Conservation (phyloP, 2,329 filamentous ascomycete species). For the Diaporthe vexans region DNA sequence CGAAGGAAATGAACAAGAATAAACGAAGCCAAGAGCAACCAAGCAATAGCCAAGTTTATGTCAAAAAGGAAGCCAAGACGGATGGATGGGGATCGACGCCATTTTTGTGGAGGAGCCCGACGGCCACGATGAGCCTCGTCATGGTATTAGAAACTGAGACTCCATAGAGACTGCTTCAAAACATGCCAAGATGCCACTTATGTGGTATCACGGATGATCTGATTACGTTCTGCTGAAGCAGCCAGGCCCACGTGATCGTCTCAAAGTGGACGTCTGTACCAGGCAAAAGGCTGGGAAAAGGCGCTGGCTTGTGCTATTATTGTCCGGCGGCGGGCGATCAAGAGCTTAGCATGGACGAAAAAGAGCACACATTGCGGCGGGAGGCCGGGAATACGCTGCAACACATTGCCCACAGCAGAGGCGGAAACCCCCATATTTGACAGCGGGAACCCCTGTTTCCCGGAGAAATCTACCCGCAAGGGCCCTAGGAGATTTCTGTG, state of each 20-base stretch:
- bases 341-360: constrained; percentile 26
- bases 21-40: constrained; percentile 7
- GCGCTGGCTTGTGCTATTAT: constrained; percentile 22
- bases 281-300: not conserved
- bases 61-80: constrained; percentile 11
- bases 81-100: not conserved
- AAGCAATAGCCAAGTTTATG: constrained; percentile 2
- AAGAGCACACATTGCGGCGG: not conserved
- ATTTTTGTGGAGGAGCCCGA: constrained; percentile 6
- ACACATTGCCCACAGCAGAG: not conserved
- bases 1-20: constrained; percentile 13
- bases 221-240: constrained; percentile 17
- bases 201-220: constrained; percentile 19
- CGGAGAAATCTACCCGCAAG: constrained; percentile 30
- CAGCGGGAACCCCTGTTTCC: constrained; percentile 32
- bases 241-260: constrained; percentile 29
- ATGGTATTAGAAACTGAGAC: constrained; percentile 32
- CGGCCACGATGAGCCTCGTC: constrained; percentile 19
- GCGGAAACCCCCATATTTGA: constrained; percentile 24
- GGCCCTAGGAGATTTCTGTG: constrained; percentile 22
- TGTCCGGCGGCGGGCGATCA: constrained; percentile 23
- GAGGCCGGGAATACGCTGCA: constrained; percentile 14
- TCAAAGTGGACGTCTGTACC: not conserved
- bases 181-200: constrained; percentile 35
- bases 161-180: constrained; percentile 19